Evolutionary conservation across 345 rosid genomes (phyloP), one percentile per base, ranked within the genome.

Genomic region (Populus alba): DNA sequence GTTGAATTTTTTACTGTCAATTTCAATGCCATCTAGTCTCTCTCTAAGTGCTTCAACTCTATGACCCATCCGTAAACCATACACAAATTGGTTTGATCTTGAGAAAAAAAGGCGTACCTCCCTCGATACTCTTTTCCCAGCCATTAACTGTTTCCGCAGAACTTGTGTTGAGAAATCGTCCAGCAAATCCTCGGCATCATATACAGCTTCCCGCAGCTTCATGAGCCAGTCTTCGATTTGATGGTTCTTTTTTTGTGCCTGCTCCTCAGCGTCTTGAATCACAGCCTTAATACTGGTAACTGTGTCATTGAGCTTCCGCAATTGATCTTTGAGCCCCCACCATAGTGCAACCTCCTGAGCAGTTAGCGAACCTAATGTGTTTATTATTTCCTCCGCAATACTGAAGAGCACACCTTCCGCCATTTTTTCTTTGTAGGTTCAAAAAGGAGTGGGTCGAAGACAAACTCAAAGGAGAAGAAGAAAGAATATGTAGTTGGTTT

Each of bases 111-210:
- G 7, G 6, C 73, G 37, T 17, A 68, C 78, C 78, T 68, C 62
- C 45, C 57, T 38, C 13, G 25, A 1, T n/a, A 65, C 4, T 15
- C 38, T 8, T 31, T 57, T 20, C 0, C 35, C 41, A 8, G 11
- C 16, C 68, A 72, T 59, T 31, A 27, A 0, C 8, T 75, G 71
- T 20, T 17, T 72, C 35, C 41, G 73, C 27, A 25, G 6, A 23
- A 57, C 73, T 61, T 74, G 78, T 3, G 79, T 55, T 0, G 81
- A 69, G 49, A 85, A 62, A 23, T 83, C 87, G 39, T 85, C 85
- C 2, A 81, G 76, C 80, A 85, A 45, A 69, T 85, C 88, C 4
- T 87, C 85, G 0, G 83, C 85, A 63, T 86, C 85, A 38, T 79
- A 84, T 11, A 79, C 35, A 0, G 68, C 85, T 3, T 72, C 85